A percentile compares a stretch with the other conserved stretches of the same genome.
Evolutionary conservation across 2,329 filamentous ascomycete genomes (phyloP).

Genomic region (Epichloe sylvatica): DNA sequence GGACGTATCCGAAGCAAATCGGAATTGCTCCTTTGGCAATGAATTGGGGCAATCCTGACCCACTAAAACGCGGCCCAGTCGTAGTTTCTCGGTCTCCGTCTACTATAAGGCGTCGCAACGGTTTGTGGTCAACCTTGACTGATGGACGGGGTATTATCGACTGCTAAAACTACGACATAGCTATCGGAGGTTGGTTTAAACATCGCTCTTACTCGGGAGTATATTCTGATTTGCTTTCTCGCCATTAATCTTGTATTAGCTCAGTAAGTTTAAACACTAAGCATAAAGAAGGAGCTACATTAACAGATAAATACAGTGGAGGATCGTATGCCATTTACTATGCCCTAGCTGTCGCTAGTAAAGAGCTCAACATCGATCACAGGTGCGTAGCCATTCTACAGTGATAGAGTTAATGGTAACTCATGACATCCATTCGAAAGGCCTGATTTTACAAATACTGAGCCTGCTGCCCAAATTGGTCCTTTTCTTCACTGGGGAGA

Average conservation of each 20-base stretch:
- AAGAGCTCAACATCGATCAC: slow-evolving; percentile 73
- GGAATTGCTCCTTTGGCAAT: slow-evolving; percentile 85
- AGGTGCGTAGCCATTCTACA: slow-evolving; percentile 25
- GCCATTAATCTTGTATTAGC: slow-evolving; percentile 14
- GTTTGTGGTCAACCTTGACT: slow-evolving; percentile 29
- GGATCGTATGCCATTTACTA: slow-evolving; percentile 96
- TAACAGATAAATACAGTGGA: slow-evolving; percentile 30
- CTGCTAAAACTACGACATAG: slow-evolving; percentile 17
- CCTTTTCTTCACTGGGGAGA: slow-evolving; percentile 84
- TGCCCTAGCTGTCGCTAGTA: slow-evolving; percentile 80
- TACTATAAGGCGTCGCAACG: slow-evolving; percentile 70
- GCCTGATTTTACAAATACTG: slow-evolving; percentile 59
- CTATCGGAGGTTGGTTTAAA: slow-evolving; percentile 39
- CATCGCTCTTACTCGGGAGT: neutral
- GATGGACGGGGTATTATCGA: neutral
- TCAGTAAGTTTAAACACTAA: slow-evolving; percentile 16
- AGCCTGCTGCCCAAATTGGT: slow-evolving; percentile 79
- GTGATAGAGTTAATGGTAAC: slow-evolving; percentile 6
- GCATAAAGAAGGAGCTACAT: neutral
- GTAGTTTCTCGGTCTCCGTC: slow-evolving; percentile 65
- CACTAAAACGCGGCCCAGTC: slow-evolving; percentile 66
- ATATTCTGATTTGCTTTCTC: neutral
- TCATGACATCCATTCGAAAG: slow-evolving; percentile 14
- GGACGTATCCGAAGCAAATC: slow-evolving; percentile 84
- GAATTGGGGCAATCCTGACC: slow-evolving; percentile 73